Base-by-base conservation (phyloP, 208 protist species). In the Leptomonas seymouri region DNA sequence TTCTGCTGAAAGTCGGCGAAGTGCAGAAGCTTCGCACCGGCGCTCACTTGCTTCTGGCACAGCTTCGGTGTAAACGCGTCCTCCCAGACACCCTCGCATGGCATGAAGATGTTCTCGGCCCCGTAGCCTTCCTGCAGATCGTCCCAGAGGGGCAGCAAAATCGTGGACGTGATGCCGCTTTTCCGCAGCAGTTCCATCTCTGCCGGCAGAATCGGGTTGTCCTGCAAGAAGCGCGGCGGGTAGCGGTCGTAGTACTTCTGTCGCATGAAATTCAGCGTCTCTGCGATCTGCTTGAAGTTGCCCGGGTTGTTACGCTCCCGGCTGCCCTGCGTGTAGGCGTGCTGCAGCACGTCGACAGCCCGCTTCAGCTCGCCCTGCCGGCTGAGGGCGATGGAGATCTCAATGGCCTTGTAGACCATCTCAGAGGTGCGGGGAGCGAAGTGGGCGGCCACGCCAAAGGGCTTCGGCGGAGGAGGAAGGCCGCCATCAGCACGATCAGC, bases 131-230 rank as follows among this genome's bases (percentile, higher is more conserved):
- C 85, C 20, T 78, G 46, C 50, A 89, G 30, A 74, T 97, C 92
- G 67, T 97, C 92, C 92, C 92, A 97, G 21, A 94, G 86, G 18
- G 92, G 92, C 28, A 95, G 73, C 36, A 81, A 48, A 23, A 93
- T 81, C 9, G 85, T 91, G 55, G 69, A 78, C 9, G 85, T 90
- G 57, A 88, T 77, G 66, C 87, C 83, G 72, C 86, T 91, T 36
- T 73, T 78, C 21, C 85, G 81, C 62, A 97, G 76, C 45, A 97
- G 44, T 67, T 86, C 84, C 81, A 93, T 85, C 73, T 97, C 90
- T 7, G 68, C 71, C 14, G 84, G 83, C 28, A 90, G 56, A n/a
- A 91, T 62, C 23, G 81, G 76, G 66, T 97, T 97, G 71, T 97
- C 89, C 61, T 97, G 92, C 51, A 95, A 63, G 53, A 93, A 93